Percentiles rank a stretch among this genome's conserved stretches.
These are phyloP conservation scores for Meripilus lineatus DNA, from an alignment of 1,284 basidiomycete species.

Conservation along the genomic window DNA sequence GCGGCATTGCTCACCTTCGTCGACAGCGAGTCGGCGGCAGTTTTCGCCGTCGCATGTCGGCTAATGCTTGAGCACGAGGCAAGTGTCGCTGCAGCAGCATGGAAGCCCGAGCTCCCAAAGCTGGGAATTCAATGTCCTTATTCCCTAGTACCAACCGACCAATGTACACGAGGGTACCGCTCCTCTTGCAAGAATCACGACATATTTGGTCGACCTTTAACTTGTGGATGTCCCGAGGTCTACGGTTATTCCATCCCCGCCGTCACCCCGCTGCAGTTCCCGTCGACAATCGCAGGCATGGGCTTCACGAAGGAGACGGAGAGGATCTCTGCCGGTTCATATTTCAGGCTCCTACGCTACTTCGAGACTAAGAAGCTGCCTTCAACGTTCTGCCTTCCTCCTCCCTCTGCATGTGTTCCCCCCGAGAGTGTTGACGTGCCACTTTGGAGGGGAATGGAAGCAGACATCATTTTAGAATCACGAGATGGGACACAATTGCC, in stretches of 20 bases:
- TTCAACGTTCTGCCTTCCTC: no score
- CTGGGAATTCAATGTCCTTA: no score
- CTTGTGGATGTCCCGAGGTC: background rate
- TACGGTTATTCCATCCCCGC: background rate
- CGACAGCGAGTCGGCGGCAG: conserved; percentile 25
- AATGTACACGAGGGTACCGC: background rate
- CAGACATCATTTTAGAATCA: background rate
- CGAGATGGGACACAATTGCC: no score
- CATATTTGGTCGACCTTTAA: background rate
- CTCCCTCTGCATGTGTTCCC: no score
- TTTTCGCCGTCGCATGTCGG: conserved; percentile 31
- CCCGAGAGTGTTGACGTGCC: no score
- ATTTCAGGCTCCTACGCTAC: no score
- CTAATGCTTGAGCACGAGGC: conserved; percentile 17
- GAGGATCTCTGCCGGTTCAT: background rate
- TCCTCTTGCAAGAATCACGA: background rate
- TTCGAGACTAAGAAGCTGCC: background rate
- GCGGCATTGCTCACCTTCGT: conserved; percentile 21
- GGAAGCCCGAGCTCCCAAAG: no score
- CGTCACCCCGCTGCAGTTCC: background rate
- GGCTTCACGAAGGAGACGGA: background rate
- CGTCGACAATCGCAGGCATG: background rate
- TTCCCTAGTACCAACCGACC: background rate
- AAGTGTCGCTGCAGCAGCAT: conserved; percentile 2
- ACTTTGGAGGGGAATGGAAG: no score